These are phyloP conservation scores for Aureobasidium namibiae DNA, from an alignment of 2,329 filamentous ascomycete species.

Conservation along the genomic window DNA sequence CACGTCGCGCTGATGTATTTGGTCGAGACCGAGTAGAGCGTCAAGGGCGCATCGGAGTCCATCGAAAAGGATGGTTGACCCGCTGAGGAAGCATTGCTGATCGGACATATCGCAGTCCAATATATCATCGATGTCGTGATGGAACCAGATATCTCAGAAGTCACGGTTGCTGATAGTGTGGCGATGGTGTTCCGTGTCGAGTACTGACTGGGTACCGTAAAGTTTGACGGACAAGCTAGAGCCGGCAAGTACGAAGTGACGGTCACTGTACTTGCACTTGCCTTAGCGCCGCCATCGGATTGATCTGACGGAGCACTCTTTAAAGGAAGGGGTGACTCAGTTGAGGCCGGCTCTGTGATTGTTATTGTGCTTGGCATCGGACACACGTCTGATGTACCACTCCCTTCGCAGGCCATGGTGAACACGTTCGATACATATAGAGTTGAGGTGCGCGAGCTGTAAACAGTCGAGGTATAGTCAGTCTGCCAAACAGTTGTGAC, in stretches of 20 bases:
- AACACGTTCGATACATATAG: not conserved
- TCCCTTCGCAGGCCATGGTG: not conserved
- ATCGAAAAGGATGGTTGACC: no score
- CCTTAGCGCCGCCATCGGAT: not conserved
- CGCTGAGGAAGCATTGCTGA: not conserved
- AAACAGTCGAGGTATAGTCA: not conserved
- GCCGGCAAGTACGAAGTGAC: not conserved
- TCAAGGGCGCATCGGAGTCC: not conserved
- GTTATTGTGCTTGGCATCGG: not conserved
- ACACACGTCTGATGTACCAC: not conserved
- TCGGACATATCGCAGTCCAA: not conserved
- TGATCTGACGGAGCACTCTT: not conserved
- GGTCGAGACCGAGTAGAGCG: not conserved
- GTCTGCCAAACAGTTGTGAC: not conserved
- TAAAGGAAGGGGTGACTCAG: not conserved
- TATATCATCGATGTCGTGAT: not conserved
- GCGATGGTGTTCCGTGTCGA: not conserved
- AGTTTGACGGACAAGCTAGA: not conserved
- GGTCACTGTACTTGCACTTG: not conserved
- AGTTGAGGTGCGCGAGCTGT: not conserved
- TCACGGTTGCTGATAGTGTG: not conserved
- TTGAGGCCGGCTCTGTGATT: not conserved
- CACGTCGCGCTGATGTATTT: not conserved
- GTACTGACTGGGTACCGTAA: not conserved
- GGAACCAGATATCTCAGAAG: not conserved